Evolutionary conservation across 345 rosid genomes (phyloP).

Genomic region (Cardamine occulta): DNA sequence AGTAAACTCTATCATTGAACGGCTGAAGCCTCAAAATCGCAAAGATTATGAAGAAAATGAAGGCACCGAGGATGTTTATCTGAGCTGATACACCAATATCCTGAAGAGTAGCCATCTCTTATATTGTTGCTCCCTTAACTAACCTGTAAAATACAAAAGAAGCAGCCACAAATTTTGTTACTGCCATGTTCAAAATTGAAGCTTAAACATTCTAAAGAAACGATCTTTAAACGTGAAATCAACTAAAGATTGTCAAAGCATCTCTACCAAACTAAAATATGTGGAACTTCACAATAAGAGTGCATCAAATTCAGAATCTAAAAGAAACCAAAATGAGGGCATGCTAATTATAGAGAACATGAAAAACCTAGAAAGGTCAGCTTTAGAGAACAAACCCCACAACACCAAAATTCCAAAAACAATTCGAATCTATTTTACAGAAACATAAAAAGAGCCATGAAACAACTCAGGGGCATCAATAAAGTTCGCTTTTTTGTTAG

Average conservation of each 20-base stretch:
- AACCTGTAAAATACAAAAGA: slow-evolving; percentile 32
- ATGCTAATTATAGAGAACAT: not conserved
- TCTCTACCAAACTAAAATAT: slow-evolving; percentile 11
- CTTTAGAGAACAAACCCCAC: slow-evolving; percentile 30
- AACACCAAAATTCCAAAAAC: slow-evolving; percentile 23
- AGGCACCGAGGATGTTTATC: slow-evolving; percentile 70
- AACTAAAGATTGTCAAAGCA: not conserved
- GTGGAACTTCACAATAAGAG: not conserved
- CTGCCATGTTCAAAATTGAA: slow-evolving; percentile 1
- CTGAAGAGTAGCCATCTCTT: slow-evolving; percentile 73
- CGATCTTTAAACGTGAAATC: not conserved
- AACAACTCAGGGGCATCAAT: slow-evolving; percentile 15
- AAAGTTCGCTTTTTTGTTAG: slow-evolving; percentile 26
- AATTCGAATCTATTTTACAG: slow-evolving; percentile 31
- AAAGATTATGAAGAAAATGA: slow-evolving; percentile 77
- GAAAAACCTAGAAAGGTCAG: slow-evolving; percentile 3
- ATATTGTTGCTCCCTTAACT: not conserved
- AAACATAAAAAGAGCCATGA: not conserved
- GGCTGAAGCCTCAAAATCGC: slow-evolving; percentile 92
- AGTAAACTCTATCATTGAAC: slow-evolving; percentile 91
- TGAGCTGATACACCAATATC: slow-evolving; percentile 91
- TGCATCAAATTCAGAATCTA: too few species aligned
- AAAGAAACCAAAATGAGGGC: not conserved
- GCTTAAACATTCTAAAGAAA: not conserved
- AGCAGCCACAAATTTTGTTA: slow-evolving; percentile 21